A percentile compares a stretch with the other conserved stretches of the same genome.
phyloP scores from a whole-genome alignment of 768 basidiomycete species.

The Phanerochaete sordida region DNA sequence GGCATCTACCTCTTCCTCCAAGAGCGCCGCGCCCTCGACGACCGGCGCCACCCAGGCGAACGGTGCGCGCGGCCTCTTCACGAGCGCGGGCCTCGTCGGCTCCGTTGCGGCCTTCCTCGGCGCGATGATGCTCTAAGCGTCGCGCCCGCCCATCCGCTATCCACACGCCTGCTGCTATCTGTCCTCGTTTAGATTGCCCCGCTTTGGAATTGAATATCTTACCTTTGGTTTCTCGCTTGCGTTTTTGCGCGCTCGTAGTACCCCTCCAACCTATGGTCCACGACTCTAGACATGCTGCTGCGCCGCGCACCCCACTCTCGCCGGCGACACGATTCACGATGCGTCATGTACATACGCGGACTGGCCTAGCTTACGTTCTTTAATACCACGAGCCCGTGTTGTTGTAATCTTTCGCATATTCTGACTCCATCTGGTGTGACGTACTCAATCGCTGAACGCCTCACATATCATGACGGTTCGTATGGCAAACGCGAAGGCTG shows the following conservation, averaged over 20 bases:
- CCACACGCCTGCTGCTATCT: neutral
- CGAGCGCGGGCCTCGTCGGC: slow-evolving; percentile 11
- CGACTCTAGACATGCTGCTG: neutral
- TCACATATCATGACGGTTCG: too few species aligned
- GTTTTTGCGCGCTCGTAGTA: slow-evolving; percentile 13
- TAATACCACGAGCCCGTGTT: slow-evolving; percentile 11
- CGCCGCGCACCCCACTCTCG: neutral
- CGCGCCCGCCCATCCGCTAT: neutral
- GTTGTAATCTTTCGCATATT: neutral
- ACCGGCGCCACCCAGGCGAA: slow-evolving; percentile 4
- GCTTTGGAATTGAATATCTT: slow-evolving; percentile 5
- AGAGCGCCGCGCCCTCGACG: slow-evolving; percentile 11
- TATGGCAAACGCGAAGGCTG: too few species aligned
- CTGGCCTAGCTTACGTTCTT: slow-evolving; percentile 17
- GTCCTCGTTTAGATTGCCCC: neutral
- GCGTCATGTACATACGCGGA: slow-evolving; percentile 15
- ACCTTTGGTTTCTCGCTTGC: neutral
- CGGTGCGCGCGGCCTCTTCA: slow-evolving; percentile 9
- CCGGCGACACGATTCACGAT: slow-evolving; percentile 4
- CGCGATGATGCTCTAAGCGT: slow-evolving; percentile 13
- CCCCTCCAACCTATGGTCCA: slow-evolving; percentile 12
- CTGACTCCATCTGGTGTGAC: too few species aligned
- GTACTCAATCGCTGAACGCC: too few species aligned
- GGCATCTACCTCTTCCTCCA: slow-evolving; percentile 7
- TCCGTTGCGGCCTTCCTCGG: slow-evolving; percentile 5